Conservation (phyloP, 2,329 filamentous ascomycete genomes). For the Pseudogymnoascus sp. region DNA sequence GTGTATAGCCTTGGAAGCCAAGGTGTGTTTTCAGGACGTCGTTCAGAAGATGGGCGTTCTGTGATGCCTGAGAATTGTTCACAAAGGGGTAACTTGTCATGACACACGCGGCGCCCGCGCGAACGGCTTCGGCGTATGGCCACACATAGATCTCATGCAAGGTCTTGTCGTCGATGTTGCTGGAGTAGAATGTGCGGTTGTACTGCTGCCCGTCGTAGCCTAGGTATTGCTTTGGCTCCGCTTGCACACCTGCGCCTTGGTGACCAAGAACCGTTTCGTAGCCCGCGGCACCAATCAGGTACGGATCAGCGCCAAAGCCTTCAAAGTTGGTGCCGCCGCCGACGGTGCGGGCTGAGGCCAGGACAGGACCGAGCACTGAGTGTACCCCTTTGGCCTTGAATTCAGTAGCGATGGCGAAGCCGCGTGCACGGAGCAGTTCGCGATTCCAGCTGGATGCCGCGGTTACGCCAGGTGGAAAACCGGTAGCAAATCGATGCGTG, state of each 20-base stretch:
- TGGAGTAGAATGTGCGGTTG: slow-evolving; percentile 19
- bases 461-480: slow-evolving; percentile 66
- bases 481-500: no score
- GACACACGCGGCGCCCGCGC: slow-evolving; percentile 65
- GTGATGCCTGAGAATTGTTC: slow-evolving; percentile 42
- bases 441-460: slow-evolving; percentile 68
- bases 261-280: slow-evolving; percentile 62
- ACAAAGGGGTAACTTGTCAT: slow-evolving; percentile 72
- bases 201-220: slow-evolving; percentile 29
- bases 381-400: slow-evolving; percentile 67
- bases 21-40: slow-evolving; percentile 43
- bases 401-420: slow-evolving; percentile 64
- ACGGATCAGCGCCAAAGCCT: slow-evolving; percentile 56
- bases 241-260: slow-evolving; percentile 60
- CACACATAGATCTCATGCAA: slow-evolving; percentile 50
- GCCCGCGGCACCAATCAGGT: slow-evolving; percentile 58
- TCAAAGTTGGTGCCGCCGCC: slow-evolving; percentile 63
- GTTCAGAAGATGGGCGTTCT: slow-evolving; percentile 40
- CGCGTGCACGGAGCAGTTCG: slow-evolving; percentile 57
- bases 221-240: slow-evolving; percentile 47
- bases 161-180: slow-evolving; percentile 47
- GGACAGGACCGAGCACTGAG: no score
- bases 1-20: slow-evolving; percentile 42
- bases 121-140: slow-evolving; percentile 48
- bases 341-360: no score